A percentile compares a stretch with the other conserved stretches of the same genome.
Evolutionary conservation across 1,139 yeast genomes (phyloP).

Genomic region (Geotrichum bryndzae): DNA sequence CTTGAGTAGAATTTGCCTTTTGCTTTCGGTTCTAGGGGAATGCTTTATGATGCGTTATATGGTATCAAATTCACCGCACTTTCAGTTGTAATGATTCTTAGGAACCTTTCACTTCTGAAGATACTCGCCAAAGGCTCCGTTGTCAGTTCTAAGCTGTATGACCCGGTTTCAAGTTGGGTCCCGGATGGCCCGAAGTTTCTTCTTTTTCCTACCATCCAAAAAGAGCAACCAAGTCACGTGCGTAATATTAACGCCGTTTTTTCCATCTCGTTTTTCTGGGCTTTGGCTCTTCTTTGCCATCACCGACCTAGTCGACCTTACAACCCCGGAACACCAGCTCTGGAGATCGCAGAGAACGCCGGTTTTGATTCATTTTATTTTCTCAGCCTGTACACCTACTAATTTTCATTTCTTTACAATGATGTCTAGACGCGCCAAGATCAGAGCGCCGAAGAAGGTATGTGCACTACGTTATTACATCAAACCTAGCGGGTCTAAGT

Average conservation of each 20-base stretch:
- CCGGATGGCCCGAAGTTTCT: no score
- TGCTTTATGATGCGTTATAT: no score
- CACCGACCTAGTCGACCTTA: neutral
- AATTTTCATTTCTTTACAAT: neutral
- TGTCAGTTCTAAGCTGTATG: no score
- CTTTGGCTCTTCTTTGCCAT: neutral
- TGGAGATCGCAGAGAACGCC: neutral
- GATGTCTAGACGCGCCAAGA: slow-evolving; percentile 45
- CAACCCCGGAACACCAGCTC: neutral
- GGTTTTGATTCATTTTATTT: neutral
- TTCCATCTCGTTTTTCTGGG: neutral
- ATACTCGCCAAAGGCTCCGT: no score
- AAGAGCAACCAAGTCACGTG: neutral
- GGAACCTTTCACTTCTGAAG: no score
- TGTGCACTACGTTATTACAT: neutral
- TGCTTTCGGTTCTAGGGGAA: no score
- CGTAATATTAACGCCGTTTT: neutral
- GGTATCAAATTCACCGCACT: no score
- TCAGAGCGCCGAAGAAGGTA: slow-evolving; percentile 67
- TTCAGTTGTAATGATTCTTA: no score
- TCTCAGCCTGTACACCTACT: no score
- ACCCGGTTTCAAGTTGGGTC: no score
- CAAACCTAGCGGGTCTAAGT: neutral
- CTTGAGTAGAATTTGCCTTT: no score
- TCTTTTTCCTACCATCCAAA: no score